Evolutionary conservation across 2,329 filamentous ascomycete genomes (phyloP), one percentile per base, ranked within the genome.

Genomic region (Hawksworthiomyces lignivorus): DNA sequence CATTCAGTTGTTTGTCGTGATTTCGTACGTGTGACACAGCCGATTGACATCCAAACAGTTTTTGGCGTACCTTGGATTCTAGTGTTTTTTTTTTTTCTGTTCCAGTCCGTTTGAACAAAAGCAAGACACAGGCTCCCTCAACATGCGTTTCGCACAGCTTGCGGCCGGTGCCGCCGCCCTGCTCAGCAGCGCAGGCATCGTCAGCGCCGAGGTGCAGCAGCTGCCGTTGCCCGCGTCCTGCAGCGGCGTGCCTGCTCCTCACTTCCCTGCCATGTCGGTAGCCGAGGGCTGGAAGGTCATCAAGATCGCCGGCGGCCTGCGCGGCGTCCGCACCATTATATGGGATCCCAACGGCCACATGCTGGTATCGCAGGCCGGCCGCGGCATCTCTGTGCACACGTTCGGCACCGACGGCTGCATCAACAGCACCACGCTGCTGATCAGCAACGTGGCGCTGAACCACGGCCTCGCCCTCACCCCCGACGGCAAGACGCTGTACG

Each of bases 341-440:
- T 60, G 58, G 48, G 63, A 67, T 42, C 48, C 53, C 17, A 46
- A 52, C 18, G 63, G 63, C 32, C 60, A 64, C 48, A 55, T 67
- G 47, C 52, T 67, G 19, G 57, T 67, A 14, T 50, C 61, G 3
- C 54, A 67, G 43, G 57, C 56, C 6, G 58, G 56, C 24, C 52
- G 50, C 40, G 63, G 63, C 28, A 56, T 66, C 36, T 62, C 61
- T 2, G 57, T 62, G 22, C 63, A 66, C 54, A 62, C 60, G 4
- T 63, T 67, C 39, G 63, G 62, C 29, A 43, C 53, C 31, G 54
- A 65, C 43, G 64, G 64, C 19, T 67, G 63, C 52, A 54, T 66
- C 52, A 60, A 59, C 44, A 57, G 58, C 44, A 61, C 62, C 12
- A 55, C 50, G 36, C 58, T 58, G 44, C 55, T 67, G 33, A 58